A percentile compares a stretch with the other conserved stretches of the same genome.
Conservation (phyloP, 495 filamentous ascomycete species). For the Lentithecium fluviatile region DNA sequence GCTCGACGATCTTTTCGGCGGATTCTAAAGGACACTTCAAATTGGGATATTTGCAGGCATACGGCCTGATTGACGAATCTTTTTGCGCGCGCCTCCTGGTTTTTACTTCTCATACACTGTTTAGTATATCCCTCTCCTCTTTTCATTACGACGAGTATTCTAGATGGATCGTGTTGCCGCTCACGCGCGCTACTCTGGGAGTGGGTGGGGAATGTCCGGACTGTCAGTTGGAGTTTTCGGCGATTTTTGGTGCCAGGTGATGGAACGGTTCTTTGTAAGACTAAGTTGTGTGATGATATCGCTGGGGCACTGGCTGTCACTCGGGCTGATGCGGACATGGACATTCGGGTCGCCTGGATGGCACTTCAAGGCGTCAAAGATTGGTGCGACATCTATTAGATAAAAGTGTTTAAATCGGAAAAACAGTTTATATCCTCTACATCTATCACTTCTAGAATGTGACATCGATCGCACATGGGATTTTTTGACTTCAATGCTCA, state of each 20-base stretch:
- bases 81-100: neutral
- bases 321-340: slow-evolving; percentile 19
- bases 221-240: slow-evolving; percentile 19
- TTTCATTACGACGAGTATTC: slow-evolving; percentile 19
- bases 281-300: slow-evolving; percentile 25
- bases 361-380: neutral
- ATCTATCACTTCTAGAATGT: neutral
- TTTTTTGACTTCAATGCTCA: too few species aligned
- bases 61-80: slow-evolving; percentile 24
- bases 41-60: slow-evolving; percentile 7
- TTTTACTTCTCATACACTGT: neutral
- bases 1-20: slow-evolving; percentile 81
- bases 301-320: slow-evolving; percentile 26
- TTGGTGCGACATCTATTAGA: neutral
- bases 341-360: neutral
- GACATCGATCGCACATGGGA: too few species aligned
- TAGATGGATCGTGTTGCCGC: slow-evolving; percentile 27
- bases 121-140: slow-evolving; percentile 24
- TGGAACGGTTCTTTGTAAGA: neutral
- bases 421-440: slow-evolving; percentile 29
- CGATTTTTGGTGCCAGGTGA: slow-evolving; percentile 13
- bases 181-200: slow-evolving; percentile 22
- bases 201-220: neutral
- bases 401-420: slow-evolving; percentile 33
- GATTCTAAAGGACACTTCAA: slow-evolving; percentile 40